Base-by-base conservation (phyloP, 257 asterid species). In the Jacaranda copaia region DNA sequence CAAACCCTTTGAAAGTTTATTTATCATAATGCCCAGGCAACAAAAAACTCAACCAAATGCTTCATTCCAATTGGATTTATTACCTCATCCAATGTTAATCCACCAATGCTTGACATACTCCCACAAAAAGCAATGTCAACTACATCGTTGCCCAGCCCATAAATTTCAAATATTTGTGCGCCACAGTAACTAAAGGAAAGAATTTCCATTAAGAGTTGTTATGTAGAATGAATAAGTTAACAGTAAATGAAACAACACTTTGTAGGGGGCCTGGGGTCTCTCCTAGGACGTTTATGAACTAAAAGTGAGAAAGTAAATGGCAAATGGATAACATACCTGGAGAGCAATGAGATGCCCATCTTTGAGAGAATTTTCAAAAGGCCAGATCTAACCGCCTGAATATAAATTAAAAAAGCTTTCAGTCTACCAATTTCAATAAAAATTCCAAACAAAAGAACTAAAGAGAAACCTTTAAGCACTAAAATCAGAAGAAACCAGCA, bases 331-430 rank as follows among this genome's bases (percentile, higher is more conserved):
- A 63, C 70, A 57, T 83, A 93, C 99, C 99, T 95, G 67, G 99
- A 90, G 77, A 95, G 99, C 90, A 95, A 83, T 69, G 98, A 95
- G 89, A 95, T 95, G 56, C 99, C 99, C 99, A 95, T 95, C 85
- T 95, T 95, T 63, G 99, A 95, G 59, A 95, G 99, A 81, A 95
- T 93, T 81, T 95, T 95, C 79, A 91, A 76, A 76, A 95, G 97
- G 36, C 99, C 99, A 59, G 98, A 83, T 82, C 71, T 87, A 68
- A 95, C 88, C 8, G 99, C 97, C 99, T 96, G 93, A 72, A 80
- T 46, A 68, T 59, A 66, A 79, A 69, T 68, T 15, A 74, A n/a
- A 55, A 71, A 68, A 36, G 49, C 25, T 68, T 78, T 60, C 35
- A 15, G 14, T 4, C 76, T 32, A 60, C 77, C 81, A 79, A 79